Conservation (phyloP, 352 stramenopile genomes). For the Pythium dissimile region DNA sequence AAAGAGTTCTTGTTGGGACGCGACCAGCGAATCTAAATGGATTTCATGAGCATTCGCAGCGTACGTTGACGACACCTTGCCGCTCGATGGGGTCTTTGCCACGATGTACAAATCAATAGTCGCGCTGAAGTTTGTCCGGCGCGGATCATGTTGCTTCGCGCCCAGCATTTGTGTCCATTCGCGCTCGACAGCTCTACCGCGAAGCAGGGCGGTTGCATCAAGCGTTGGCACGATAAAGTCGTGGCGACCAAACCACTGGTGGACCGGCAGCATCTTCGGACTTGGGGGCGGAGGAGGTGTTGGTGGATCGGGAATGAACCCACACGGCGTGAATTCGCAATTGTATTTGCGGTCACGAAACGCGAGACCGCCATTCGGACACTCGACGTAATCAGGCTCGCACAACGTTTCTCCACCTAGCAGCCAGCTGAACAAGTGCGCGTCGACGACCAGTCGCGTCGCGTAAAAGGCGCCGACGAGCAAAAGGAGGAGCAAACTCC, state of each 20-base stretch:
- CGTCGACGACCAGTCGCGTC: conserved; percentile 4
- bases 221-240: conserved; percentile 39
- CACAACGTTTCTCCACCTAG: conserved; percentile 32
- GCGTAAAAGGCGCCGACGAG: neutral
- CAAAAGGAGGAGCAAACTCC: neutral
- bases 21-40: conserved; percentile 8
- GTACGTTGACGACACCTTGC: neutral
- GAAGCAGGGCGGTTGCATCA: conserved; percentile 14
- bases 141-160: neutral
- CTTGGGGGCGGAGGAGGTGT: conserved; percentile 7
- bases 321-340: conserved; percentile 46
- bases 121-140: neutral
- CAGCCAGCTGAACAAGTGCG: conserved; percentile 21
- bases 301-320: conserved; percentile 21
- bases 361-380: conserved; percentile 32
- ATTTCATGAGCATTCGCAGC: neutral
- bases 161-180: conserved; percentile 8
- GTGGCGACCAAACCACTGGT: conserved; percentile 31
- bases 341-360: conserved; percentile 33
- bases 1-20: conserved; percentile 2
- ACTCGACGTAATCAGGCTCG: conserved; percentile 33
- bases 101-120: conserved; percentile 18
- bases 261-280: conserved; percentile 10
- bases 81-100: neutral
- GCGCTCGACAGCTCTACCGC: conserved; percentile 17